A percentile compares a stretch with the other conserved stretches of the same genome.
Conservation (phyloP, 225 moss, liverwort and hornwort species). For the Asterella californica region DNA sequence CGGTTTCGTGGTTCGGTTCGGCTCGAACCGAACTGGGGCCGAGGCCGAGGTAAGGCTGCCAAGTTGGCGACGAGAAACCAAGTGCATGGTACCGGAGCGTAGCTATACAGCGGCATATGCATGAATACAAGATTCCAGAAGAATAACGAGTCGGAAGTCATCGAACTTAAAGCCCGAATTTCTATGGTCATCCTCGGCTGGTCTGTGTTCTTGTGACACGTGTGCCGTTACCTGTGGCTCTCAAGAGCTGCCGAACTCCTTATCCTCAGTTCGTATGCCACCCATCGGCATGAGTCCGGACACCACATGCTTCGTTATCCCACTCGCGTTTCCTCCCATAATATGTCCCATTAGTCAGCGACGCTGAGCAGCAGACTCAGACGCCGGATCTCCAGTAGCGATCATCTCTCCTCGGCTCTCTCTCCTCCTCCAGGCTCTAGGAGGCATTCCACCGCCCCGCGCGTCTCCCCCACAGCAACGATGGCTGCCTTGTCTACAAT, state of each 20-base stretch:
- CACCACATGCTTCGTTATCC: constrained; percentile 16
- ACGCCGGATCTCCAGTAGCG: not conserved
- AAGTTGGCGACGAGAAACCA: not conserved
- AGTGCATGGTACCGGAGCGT: not conserved
- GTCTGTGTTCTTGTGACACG: not conserved
- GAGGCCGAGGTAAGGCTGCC: not conserved
- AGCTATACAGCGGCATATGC: not conserved
- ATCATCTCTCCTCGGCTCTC: not conserved
- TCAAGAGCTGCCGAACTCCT: constrained; percentile 2
- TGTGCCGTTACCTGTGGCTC: not conserved
- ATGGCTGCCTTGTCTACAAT: constrained; percentile 10
- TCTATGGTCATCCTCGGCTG: not conserved
- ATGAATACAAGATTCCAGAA: constrained; percentile 15
- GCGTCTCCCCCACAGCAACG: not conserved
- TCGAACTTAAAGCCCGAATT: not conserved
- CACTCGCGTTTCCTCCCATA: not conserved
- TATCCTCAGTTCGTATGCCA: not conserved
- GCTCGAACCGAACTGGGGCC: no score
- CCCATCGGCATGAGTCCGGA: not conserved
- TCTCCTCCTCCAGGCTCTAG: not conserved
- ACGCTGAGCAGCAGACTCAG: not conserved
- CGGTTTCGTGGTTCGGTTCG: no score
- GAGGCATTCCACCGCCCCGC: not conserved
- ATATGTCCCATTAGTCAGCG: not conserved
- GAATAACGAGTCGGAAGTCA: not conserved